Conservation (phyloP, 1,284 basidiomycete species). For the Inonotus obliquus region DNA sequence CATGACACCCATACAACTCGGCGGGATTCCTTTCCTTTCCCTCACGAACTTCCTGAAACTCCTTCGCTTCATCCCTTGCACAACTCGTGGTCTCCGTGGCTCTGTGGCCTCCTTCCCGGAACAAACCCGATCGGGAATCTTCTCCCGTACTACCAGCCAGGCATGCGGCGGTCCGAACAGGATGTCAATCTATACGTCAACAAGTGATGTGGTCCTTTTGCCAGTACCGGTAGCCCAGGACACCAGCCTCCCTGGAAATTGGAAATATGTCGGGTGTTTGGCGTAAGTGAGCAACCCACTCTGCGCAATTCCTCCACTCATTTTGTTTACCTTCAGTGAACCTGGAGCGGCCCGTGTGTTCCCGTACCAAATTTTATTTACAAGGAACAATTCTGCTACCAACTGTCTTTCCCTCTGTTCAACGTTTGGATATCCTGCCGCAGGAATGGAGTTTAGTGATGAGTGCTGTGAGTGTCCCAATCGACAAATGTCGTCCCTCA, state of each 20-base stretch:
- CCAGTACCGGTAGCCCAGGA: constrained; percentile 56
- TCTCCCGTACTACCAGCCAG: constrained; percentile 36
- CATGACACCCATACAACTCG: not conserved
- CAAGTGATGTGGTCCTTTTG: constrained; percentile 43
- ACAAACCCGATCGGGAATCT: not conserved
- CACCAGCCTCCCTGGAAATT: constrained; percentile 54
- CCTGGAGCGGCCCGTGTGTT: constrained; percentile 41
- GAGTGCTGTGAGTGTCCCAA: constrained; percentile 17
- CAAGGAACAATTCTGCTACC: constrained; percentile 55
- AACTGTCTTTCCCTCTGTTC: constrained; percentile 61
- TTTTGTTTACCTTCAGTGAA: constrained; percentile 27
- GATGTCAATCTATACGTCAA: constrained; percentile 63
- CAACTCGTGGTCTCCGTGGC: not conserved
- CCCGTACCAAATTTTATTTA: constrained; percentile 53
- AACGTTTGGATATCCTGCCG: constrained; percentile 59
- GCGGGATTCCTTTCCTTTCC: not conserved
- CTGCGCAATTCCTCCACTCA: not conserved
- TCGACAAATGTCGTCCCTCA: not conserved
- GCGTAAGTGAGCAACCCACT: constrained; percentile 36
- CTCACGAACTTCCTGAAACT: not conserved
- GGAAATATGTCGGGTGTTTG: constrained; percentile 62
- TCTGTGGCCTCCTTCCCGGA: not conserved
- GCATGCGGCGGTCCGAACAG: constrained; percentile 67
- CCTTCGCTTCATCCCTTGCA: not conserved
- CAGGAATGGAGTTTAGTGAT: constrained; percentile 51